Conservation (phyloP, 2,329 filamentous ascomycete species). For the Fusarium coffeatum region DNA sequence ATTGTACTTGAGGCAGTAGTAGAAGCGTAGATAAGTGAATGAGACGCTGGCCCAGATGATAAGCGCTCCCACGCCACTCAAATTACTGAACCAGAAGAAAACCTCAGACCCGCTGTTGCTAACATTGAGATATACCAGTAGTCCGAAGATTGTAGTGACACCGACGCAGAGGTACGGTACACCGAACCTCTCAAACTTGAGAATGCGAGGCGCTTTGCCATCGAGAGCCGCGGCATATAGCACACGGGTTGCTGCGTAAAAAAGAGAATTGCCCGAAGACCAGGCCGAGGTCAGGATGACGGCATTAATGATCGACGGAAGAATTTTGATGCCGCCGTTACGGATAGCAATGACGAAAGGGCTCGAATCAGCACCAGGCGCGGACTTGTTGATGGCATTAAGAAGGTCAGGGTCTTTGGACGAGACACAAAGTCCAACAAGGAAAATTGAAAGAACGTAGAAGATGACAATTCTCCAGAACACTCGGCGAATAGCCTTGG, state of each 20-base stretch:
- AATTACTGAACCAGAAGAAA: constrained; percentile 31
- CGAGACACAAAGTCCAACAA: constrained; percentile 71
- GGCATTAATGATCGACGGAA: constrained; percentile 76
- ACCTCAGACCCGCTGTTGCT: constrained; percentile 30
- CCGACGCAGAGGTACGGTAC: constrained; percentile 27
- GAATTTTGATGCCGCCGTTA: constrained; percentile 70
- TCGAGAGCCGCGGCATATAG: constrained; percentile 75
- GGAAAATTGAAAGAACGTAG: constrained; percentile 70
- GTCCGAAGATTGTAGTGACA: constrained; percentile 9
- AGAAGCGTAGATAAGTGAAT: constrained; percentile 34
- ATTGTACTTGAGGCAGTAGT: constrained; percentile 63
- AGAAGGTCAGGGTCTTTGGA: constrained; percentile 73
- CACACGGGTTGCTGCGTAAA: constrained; percentile 76
- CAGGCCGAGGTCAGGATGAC: constrained; percentile 74
- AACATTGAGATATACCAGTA: constrained; percentile 41
- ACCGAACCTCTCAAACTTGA: constrained; percentile 19
- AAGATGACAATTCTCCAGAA: constrained; percentile 72
- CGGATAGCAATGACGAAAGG: constrained; percentile 76
- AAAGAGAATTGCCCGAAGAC: constrained; percentile 70
- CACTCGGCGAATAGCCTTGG: constrained; percentile 70
- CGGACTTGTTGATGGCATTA: constrained; percentile 64
- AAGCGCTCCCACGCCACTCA: constrained; percentile 20
- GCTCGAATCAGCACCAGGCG: constrained; percentile 54
- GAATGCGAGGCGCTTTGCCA: constrained; percentile 63
- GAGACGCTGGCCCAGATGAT: constrained; percentile 66